Percentiles rank a stretch among this genome's conserved stretches.
These are phyloP conservation scores for Trichoderma cornu-damae DNA, from an alignment of 2,329 filamentous ascomycete genomes.

Conservation along the genomic window DNA sequence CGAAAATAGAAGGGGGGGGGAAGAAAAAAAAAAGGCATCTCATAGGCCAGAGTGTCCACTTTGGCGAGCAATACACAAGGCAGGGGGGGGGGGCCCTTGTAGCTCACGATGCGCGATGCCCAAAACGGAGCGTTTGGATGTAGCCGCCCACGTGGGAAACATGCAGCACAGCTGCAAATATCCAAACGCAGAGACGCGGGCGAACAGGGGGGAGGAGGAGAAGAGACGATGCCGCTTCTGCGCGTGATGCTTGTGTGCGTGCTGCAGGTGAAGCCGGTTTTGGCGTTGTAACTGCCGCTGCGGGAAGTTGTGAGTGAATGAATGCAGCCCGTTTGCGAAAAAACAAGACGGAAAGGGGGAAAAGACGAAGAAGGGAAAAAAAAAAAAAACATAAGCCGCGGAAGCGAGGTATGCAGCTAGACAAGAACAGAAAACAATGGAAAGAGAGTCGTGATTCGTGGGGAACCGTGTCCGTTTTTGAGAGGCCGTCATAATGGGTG, in stretches of 20 bases:
- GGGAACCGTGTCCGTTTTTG: neutral
- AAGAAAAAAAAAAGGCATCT: no score
- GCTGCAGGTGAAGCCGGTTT: constrained; percentile 14
- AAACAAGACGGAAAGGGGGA: neutral
- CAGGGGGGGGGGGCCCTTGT: constrained; percentile 19
- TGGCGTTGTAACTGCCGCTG: neutral
- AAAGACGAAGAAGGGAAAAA: no score
- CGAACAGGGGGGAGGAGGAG: no score
- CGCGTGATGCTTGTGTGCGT: no score
- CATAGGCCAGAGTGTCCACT: neutral
- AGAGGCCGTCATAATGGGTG: neutral
- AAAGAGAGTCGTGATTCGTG: constrained; percentile 5
- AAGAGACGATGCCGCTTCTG: neutral
- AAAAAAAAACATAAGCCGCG: no score
- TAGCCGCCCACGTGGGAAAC: constrained; percentile 31
- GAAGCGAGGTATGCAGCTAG: neutral
- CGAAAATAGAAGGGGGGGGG: no score
- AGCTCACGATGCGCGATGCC: constrained; percentile 28
- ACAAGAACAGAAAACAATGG: neutral
- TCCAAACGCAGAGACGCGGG: neutral
- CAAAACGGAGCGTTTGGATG: constrained; percentile 21
- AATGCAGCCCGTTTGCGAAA: neutral
- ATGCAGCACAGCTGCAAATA: constrained; percentile 24
- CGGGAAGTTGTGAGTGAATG: neutral
- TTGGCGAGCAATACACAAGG: constrained; percentile 4